These are phyloP conservation scores for Codiaeum variegatum DNA, from an alignment of 441 rosid genomes.

Conservation along the genomic window DNA sequence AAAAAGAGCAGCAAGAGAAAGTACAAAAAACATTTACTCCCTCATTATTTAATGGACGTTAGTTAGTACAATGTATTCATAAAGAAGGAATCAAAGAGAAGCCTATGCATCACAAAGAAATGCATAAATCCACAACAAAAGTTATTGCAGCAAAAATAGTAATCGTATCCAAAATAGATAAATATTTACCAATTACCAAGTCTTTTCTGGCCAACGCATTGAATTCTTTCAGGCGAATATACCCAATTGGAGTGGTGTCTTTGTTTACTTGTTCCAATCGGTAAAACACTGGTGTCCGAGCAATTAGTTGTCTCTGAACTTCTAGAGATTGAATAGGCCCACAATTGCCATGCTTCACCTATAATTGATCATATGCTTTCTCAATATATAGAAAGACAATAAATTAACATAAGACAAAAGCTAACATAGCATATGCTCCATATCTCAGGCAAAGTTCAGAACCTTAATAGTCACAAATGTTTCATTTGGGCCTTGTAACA, in stretches of 20 bases:
- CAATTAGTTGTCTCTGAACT: constrained; percentile 80
- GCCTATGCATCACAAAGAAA: not conserved
- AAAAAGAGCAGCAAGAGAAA: not conserved
- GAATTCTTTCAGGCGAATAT: constrained; percentile 84
- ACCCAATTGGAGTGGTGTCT: constrained; percentile 60
- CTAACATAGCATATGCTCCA: constrained; percentile 9
- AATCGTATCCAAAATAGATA: constrained; percentile 10
- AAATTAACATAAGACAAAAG: not conserved
- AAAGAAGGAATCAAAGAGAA: not conserved
- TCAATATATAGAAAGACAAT: constrained; percentile 7
- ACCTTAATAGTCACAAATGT: constrained; percentile 79
- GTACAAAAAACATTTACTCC: not conserved
- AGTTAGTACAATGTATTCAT: not conserved
- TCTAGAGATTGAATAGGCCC: constrained; percentile 63
- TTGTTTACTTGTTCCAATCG: constrained; percentile 72
- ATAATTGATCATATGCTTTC: constrained; percentile 21
- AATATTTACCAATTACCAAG: constrained; percentile 67
- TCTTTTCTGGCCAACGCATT: constrained; percentile 93
- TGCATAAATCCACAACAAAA: not conserved
- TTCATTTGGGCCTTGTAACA: constrained; percentile 89
- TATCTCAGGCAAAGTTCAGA: constrained; percentile 11
- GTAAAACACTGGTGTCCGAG: constrained; percentile 78
- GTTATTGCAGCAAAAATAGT: not conserved
- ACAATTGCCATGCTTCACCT: constrained; percentile 90
- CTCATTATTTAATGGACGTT: not conserved